Conservation (phyloP, 176 grass and related monocot genomes). For the Tillandsia fasciculata region DNA sequence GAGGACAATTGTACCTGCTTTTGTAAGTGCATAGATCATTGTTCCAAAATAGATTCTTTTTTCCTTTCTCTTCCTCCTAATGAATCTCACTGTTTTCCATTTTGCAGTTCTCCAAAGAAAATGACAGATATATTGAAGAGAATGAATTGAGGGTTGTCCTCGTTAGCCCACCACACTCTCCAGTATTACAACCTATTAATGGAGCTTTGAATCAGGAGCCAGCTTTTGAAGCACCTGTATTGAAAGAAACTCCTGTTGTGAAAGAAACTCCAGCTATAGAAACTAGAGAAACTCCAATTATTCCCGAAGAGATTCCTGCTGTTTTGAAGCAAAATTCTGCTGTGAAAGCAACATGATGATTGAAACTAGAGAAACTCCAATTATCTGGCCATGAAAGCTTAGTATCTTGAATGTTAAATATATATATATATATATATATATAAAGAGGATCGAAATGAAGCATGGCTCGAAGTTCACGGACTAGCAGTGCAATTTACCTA, state of each 20-base stretch:
- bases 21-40: conserved; percentile 53
- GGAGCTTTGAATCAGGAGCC: conserved; percentile 18
- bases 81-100: conserved; percentile 14
- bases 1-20: conserved; percentile 65
- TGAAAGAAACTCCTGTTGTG: conserved; percentile 18
- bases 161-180: conserved; percentile 43
- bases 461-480: too few relatives aligned
- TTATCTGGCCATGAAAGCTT: too few relatives aligned
- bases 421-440: too few relatives aligned
- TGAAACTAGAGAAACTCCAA: too few relatives aligned
- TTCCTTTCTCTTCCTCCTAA: not conserved
- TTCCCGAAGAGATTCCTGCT: conserved; percentile 19
- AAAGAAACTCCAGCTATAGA: conserved; percentile 26
- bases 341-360: too few relatives aligned
- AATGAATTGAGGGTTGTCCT: conserved; percentile 91
- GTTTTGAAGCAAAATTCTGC: conserved; percentile 28
- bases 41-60: conserved; percentile 1
- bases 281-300: not conserved
- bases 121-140: conserved; percentile 78
- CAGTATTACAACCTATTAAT: conserved; percentile 34
- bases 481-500: too few relatives aligned
- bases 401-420: too few relatives aligned
- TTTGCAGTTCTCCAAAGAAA: conserved; percentile 90
- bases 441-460: too few relatives aligned
- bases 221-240: conserved; percentile 28